Conservation (phyloP, 1,139 yeast genomes). For the Kazachstania sp. region DNA sequence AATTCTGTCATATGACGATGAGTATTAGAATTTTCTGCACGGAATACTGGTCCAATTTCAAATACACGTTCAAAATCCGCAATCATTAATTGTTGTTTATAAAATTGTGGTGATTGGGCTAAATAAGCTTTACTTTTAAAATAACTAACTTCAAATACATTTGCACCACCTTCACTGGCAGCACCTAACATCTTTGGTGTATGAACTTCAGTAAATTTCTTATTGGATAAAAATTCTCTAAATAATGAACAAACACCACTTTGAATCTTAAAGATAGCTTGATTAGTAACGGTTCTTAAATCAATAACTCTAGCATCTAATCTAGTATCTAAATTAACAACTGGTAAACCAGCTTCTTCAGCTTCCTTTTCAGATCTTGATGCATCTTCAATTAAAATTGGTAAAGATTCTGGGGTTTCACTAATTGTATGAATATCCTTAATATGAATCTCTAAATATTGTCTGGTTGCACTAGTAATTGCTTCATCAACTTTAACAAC, state of each 20-base stretch:
- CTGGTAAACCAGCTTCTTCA: conserved; percentile 82
- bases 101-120: conserved; percentile 97
- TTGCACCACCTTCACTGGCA: conserved; percentile 96
- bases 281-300: conserved; percentile 92
- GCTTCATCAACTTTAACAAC: conserved; percentile 80
- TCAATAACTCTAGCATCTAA: conserved; percentile 93
- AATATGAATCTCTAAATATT: conserved; percentile 79
- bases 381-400: conserved; percentile 93
- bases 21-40: conserved; percentile 98
- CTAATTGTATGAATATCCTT: conserved; percentile 66
- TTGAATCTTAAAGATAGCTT: conserved; percentile 91
- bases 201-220: conserved; percentile 80
- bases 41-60: conserved; percentile 95
- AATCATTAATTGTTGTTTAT: conserved; percentile 96
- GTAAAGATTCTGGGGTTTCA: conserved; percentile 87
- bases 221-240: conserved; percentile 69
- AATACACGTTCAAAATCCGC: conserved; percentile 95
- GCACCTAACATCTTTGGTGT: conserved; percentile 94
- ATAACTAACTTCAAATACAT: conserved; percentile 86
- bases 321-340: conserved; percentile 92
- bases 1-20: conserved; percentile 99
- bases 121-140: conserved; percentile 87
- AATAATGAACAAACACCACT: conserved; percentile 82
- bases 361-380: conserved; percentile 93
- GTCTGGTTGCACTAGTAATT: conserved; percentile 84